Evolutionary conservation across 139 green algal species (phyloP).

Genomic region (Tetraselmis striata): DNA sequence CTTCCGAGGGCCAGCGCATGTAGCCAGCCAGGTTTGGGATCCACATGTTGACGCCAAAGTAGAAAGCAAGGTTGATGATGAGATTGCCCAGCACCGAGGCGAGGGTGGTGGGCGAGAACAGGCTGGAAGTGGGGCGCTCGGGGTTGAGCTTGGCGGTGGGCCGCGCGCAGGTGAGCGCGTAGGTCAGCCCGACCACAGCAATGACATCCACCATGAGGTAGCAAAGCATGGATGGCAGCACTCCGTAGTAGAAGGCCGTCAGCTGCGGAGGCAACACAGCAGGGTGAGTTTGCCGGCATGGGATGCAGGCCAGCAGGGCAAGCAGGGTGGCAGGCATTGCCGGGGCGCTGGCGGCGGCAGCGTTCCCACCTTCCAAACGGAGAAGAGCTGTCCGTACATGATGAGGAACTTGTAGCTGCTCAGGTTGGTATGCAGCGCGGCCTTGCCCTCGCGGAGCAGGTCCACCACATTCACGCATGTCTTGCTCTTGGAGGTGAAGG

Average conservation of each 20-base stretch:
- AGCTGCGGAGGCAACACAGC: slow-evolving; percentile 4
- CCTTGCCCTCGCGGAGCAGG: not conserved
- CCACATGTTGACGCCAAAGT: not conserved
- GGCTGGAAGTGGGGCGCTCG: slow-evolving; percentile 3
- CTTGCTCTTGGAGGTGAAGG: slow-evolving; percentile 16
- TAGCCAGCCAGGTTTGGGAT: slow-evolving; percentile 9
- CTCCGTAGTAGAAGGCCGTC: slow-evolving; percentile 7
- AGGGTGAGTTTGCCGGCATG: no score
- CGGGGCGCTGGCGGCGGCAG: not conserved
- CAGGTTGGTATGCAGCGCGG: not conserved
- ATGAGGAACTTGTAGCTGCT: slow-evolving; percentile 8
- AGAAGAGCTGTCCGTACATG: slow-evolving; percentile 5
- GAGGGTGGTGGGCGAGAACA: slow-evolving; percentile 1
- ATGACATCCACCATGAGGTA: slow-evolving; percentile 16
- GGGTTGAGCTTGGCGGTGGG: slow-evolving; percentile 5
- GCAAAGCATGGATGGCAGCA: slow-evolving; percentile 5
- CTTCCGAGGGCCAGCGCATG: slow-evolving; percentile 12
- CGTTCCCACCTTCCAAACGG: not conserved
- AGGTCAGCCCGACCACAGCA: slow-evolving; percentile 9
- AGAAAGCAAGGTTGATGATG: slow-evolving; percentile 9
- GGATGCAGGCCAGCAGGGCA: no score
- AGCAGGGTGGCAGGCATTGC: no score
- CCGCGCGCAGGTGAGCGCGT: slow-evolving; percentile 9
- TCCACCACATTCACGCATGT: not conserved
- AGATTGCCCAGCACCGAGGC: slow-evolving; percentile 13